A percentile compares a stretch with the other conserved stretches of the same genome.
These are phyloP conservation scores for Phaeotremella fagi DNA, from an alignment of 768 basidiomycete species.

Conservation along the genomic window DNA sequence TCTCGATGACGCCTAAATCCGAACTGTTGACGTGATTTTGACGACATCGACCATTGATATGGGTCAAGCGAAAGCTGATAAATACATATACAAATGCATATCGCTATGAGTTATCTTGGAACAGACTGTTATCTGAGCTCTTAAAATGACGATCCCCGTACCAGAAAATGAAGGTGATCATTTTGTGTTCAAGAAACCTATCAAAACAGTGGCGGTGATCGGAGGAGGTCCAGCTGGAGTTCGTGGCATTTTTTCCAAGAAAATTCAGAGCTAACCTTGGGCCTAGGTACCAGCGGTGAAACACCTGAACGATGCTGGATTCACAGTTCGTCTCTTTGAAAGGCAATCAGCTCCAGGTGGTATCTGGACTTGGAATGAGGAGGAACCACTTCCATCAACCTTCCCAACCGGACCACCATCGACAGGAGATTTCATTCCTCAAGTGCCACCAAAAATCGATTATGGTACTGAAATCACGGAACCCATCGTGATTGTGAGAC, in stretches of 20 bases:
- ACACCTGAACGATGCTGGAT: conserved; percentile 30
- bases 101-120: too few relatives aligned
- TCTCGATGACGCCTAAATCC: too few relatives aligned
- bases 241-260: not conserved
- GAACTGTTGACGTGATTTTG: too few relatives aligned
- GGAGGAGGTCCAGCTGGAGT: conserved; percentile 33
- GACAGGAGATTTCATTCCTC: not conserved
- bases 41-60: too few relatives aligned
- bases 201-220: conserved; percentile 32
- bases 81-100: too few relatives aligned
- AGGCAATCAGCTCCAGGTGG: conserved; percentile 26
- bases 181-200: conserved; percentile 19
- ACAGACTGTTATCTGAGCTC: too few relatives aligned
- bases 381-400: not conserved
- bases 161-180: too few relatives aligned
- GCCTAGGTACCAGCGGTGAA: conserved; percentile 15
- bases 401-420: too few relatives aligned
- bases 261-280: not conserved
- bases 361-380: conserved; percentile 23
- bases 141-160: too few relatives aligned
- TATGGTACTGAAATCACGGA: conserved; percentile 4
- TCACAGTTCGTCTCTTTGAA: conserved; percentile 32
- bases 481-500: too few relatives aligned
- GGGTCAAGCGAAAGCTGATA: too few relatives aligned
- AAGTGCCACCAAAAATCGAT: not conserved